Conservation (phyloP, 2,329 filamentous ascomycete genomes). For the Penicillium hesseltinei region DNA sequence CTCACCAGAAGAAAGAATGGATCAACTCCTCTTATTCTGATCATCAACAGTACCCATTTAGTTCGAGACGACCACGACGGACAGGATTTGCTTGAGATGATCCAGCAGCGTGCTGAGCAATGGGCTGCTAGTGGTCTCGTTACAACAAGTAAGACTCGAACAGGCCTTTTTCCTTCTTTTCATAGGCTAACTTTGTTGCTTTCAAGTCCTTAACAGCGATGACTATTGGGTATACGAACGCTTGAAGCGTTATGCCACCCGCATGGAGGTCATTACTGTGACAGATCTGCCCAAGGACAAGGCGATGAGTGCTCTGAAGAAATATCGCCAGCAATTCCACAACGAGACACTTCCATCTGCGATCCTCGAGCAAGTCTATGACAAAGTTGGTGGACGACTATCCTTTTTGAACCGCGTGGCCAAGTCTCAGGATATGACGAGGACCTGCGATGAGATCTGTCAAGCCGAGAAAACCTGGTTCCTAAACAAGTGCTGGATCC, state of each 20-base stretch:
- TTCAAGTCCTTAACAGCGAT: conserved; percentile 85
- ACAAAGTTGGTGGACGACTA: conserved; percentile 80
- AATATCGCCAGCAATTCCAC: conserved; percentile 79
- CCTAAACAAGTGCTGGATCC: conserved; percentile 73
- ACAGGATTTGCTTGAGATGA: conserved; percentile 86
- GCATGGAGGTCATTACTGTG: conserved; percentile 91
- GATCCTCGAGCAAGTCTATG: conserved; percentile 74
- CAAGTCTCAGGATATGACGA: conserved; percentile 77
- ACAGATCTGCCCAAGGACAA: conserved; percentile 75
- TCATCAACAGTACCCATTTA: conserved; percentile 91
- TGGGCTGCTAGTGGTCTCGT: conserved; percentile 92
- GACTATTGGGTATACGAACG: conserved; percentile 99
- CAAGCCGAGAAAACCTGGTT: conserved; percentile 74
- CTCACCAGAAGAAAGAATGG: conserved; percentile 59
- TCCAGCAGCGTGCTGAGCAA: conserved; percentile 92
- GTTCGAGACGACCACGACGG: conserved; percentile 89
- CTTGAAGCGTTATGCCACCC: conserved; percentile 84
- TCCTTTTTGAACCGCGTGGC: conserved; percentile 88
- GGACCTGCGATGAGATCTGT: conserved; percentile 71
- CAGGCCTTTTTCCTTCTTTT: background rate
- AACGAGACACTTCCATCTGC: conserved; percentile 54
- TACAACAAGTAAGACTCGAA: conserved; percentile 55
- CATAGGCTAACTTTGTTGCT: background rate
- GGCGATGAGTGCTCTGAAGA: conserved; percentile 72
- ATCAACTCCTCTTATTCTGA: conserved; percentile 75